A percentile compares a stretch with the other conserved stretches of the same genome.
Evolutionary conservation across 202 grass and related monocot genomes (phyloP).

Genomic region (Elaeis oleifera): DNA sequence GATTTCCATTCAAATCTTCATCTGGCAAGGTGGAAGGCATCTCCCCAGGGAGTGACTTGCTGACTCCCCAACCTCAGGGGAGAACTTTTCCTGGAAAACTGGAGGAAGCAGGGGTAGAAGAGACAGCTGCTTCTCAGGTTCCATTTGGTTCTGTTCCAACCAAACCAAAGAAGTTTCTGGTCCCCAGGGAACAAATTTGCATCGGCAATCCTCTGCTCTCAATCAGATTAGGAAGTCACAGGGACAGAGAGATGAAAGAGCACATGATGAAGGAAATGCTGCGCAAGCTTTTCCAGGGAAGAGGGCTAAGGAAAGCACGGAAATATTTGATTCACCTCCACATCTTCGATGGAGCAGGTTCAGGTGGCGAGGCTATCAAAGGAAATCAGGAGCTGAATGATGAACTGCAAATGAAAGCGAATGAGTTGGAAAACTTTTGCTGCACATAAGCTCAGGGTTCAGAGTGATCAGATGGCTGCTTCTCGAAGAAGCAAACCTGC

Average conservation of each 20-base stretch:
- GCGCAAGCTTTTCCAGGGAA: constrained; percentile 1
- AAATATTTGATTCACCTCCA: constrained; percentile 1
- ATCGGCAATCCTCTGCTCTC: constrained; percentile 2
- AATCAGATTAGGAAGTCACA: background rate
- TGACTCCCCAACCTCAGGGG: constrained; percentile 27
- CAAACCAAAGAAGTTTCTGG: constrained; percentile 22
- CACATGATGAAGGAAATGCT: constrained; percentile 26
- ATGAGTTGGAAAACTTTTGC: constrained; percentile 95
- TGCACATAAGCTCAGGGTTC: constrained; percentile 53
- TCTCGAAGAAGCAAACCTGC: constrained; percentile 52
- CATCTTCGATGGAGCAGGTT: constrained; percentile 23
- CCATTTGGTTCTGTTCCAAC: constrained; percentile 16
- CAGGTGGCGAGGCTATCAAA: constrained; percentile 30
- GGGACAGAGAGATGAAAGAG: constrained; percentile 17
- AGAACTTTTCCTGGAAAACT: constrained; percentile 29
- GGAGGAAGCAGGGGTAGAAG: constrained; percentile 35
- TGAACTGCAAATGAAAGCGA: constrained; percentile 79
- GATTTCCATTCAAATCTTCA: constrained; percentile 31
- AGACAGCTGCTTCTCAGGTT: constrained; percentile 22
- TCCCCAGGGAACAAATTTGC: constrained; percentile 34
- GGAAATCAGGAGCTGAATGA: constrained; percentile 70
- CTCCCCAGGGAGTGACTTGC: constrained; percentile 33
- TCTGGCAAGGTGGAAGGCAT: constrained; percentile 27
- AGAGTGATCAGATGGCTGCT: constrained; percentile 38
- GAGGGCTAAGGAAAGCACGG: constrained; percentile 3